Base-by-base conservation (phyloP, 2,329 filamentous ascomycete species). In the Dactylellina sp. region DNA sequence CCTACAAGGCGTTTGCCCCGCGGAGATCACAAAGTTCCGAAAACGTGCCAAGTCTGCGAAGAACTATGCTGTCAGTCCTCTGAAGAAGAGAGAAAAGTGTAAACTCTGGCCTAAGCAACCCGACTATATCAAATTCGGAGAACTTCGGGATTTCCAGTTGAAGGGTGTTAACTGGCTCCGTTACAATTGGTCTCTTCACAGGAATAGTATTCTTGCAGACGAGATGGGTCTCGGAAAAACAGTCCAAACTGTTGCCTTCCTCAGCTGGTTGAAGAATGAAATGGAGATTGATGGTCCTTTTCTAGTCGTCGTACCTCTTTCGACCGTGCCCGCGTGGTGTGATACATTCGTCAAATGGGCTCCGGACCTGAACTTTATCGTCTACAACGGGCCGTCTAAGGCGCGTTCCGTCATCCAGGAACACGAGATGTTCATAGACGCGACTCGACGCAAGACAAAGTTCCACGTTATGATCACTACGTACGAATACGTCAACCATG, bases 181-280 rank as follows among this genome's bases (percentile, higher is more conserved):
- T 49, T 92, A 96, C 82, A 97, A 98, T 82, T 99, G 96, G 96
- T 92, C 91, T 60, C 89, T 91, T 79, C 89, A 89, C 63, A 95
- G 95, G 81, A 99, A 98, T 78, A 95, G 98, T 79, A 97, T 99
- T 78, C 86, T 99, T 60, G 95, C 95, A 53, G 95, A 99, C 80
- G 95, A 99, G 82, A 99, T 99, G 95, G 95, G 95, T 78, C 86
- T 99, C 12, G 95, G 95, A 25, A 99, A 99, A 83, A 99, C 95
- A 0, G 95, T 99, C 0, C 95, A 99, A 82, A 97, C 94, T 0
- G 93, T 99, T 25, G 89, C 94, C 0, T 98, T 98, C 81, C 90
- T 99, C 81, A 97, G 94, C 80, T 99, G 95, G 77, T 86, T 99
- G 72, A 91, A 92, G 62, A 94, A 98, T 81, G 89, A 93, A 70